Evolutionary conservation across 1,284 basidiomycete genomes (phyloP), one percentile per base, ranked within the genome.

Genomic region (Ganoderma multipileum): DNA sequence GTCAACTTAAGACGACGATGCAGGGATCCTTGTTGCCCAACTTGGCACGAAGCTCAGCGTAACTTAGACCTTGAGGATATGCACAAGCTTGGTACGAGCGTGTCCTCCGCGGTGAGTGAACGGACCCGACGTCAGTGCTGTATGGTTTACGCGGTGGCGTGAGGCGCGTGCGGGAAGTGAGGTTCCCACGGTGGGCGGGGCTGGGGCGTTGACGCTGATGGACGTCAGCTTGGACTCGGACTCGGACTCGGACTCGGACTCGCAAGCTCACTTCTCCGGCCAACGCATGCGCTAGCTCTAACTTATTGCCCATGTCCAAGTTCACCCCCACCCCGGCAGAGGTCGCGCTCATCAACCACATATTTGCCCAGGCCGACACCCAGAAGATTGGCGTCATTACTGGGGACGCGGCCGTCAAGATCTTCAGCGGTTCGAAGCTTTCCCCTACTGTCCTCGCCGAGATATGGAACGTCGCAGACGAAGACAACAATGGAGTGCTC

Each of bases 391-490:
- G 94, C 28, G 87, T 95, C 69, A 83, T 97, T 76, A 93, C 93
- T 23, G 95, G 95, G 74, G 93, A 95, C 69, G 90, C 92, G 73
- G 95, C 95, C 50, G 90, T 96, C 78, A 89, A 88, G 76, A 83
- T 95, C 66, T 94, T 97, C 75, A 85, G 88, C 68, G 91, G 94
- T 65, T 91, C 95, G 58, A 92, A 92, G 75, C 87, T 97, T 66
- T 81, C 89, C 38, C 90, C 94, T 9, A 83, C 86, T n/a, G 85
- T 88, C 42, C 90, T 99, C 68, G 96, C 96, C 54, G 94, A 98
- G 83, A 92, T 99, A 75, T 99, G 98, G 97, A 88, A 86, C 65
- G 83, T 99, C 69, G 92, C 96, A 52, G 98, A 99, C 83, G 91
- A 93, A 63, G 92, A 95, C 58, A 96, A 98, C 84, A 94, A 94